Conservation (phyloP, 2,329 filamentous ascomycete genomes). For the Xylaria sp. region DNA sequence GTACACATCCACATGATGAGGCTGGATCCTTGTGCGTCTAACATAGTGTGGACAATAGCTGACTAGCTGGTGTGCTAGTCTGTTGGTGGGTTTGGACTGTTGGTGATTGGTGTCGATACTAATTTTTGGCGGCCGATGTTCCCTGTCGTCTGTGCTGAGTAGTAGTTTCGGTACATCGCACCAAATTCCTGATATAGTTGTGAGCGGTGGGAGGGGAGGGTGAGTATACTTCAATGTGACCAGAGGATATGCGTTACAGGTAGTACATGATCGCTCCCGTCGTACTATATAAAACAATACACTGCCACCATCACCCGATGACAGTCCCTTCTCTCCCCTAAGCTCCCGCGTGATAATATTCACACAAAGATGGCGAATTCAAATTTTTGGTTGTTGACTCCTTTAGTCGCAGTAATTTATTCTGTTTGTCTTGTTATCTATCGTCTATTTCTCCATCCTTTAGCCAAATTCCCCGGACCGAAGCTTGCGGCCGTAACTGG, state of each 20-base stretch:
- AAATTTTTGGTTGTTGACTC: slow-evolving; percentile 3
- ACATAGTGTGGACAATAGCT: slow-evolving; percentile 3
- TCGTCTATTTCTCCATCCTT: slow-evolving; percentile 41
- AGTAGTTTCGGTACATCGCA: neutral
- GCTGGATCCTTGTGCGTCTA: slow-evolving; percentile 10
- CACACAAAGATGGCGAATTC: slow-evolving; percentile 9
- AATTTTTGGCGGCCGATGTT: neutral
- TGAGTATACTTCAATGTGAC: neutral
- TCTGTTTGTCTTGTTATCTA: slow-evolving; percentile 35
- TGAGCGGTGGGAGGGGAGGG: neutral
- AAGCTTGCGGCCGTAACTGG: slow-evolving; percentile 38
- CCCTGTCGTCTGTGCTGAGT: neutral
- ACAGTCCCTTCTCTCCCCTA: neutral
- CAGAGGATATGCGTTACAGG: neutral
- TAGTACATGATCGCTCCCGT: neutral
- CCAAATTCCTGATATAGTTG: neutral
- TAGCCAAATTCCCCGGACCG: slow-evolving; percentile 46
- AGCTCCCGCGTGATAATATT: neutral
- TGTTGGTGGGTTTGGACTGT: neutral
- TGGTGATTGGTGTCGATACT: slow-evolving; percentile 6
- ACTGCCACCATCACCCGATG: neutral
- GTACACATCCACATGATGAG: slow-evolving; percentile 12
- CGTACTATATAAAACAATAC: slow-evolving; percentile 7
- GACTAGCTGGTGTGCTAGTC: neutral
- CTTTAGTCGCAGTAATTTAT: slow-evolving; percentile 19